Evolutionary conservation across 169 alveolate species (phyloP).

Genomic region (Plasmodium malariae): DNA sequence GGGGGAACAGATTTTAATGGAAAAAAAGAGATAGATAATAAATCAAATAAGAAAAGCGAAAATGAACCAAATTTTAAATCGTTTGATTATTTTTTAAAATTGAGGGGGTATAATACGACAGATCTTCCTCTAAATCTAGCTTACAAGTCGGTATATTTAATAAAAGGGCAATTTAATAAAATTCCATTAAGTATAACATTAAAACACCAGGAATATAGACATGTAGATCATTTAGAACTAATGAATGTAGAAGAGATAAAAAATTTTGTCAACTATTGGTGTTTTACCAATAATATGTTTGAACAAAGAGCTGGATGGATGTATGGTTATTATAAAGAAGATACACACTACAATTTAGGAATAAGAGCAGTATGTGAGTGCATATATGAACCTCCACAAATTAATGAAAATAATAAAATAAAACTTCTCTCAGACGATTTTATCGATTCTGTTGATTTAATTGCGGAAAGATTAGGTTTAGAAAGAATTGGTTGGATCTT

Average conservation of each 20-base stretch:
- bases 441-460: slow-evolving; percentile 88
- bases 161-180: slow-evolving; percentile 57
- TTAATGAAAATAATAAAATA: slow-evolving; percentile 85
- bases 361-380: slow-evolving; percentile 98
- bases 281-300: slow-evolving; percentile 87
- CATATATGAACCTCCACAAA: slow-evolving; percentile 97
- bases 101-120: slow-evolving; percentile 81
- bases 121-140: slow-evolving; percentile 84
- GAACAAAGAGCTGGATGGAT: slow-evolving; percentile 96
- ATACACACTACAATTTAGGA: slow-evolving; percentile 96
- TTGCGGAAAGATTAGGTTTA: slow-evolving; percentile 94
- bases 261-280: slow-evolving; percentile 95
- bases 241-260: slow-evolving; percentile 96
- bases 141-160: slow-evolving; percentile 23
- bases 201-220: slow-evolving; percentile 96
- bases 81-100: slow-evolving; percentile 87
- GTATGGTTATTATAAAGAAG: slow-evolving; percentile 98
- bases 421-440: slow-evolving; percentile 82
- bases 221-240: slow-evolving; percentile 97
- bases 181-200: slow-evolving; percentile 97
- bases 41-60: neutral
- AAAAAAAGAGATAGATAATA: neutral
- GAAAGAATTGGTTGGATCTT: slow-evolving; percentile 97
- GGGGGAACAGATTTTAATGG: neutral
- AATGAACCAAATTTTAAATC: slow-evolving; percentile 85